phyloP scores from a whole-genome alignment of 2,329 filamentous ascomycete genomes.

The Lasiodiplodia sp. region DNA sequence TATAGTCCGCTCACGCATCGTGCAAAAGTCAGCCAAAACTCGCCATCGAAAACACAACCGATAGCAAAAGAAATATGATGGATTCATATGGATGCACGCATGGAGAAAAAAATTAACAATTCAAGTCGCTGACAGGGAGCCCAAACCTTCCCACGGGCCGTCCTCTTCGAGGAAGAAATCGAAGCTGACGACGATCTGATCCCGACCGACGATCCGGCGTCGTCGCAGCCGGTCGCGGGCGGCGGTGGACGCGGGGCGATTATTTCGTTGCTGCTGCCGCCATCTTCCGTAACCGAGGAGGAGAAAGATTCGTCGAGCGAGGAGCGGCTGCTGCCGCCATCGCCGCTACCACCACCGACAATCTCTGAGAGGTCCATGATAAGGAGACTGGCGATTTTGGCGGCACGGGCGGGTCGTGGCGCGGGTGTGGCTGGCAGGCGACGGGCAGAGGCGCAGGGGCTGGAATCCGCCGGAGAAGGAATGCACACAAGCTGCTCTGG shows the following conservation, averaged over 20 bases:
- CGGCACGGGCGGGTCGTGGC: too few species aligned
- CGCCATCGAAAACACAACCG: background rate
- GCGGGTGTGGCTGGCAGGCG: background rate
- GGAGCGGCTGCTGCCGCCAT: background rate
- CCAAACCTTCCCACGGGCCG: conserved; percentile 18
- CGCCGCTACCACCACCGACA: background rate
- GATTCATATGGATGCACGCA: background rate
- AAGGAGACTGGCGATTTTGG: background rate
- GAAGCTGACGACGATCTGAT: background rate
- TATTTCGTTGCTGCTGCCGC: background rate
- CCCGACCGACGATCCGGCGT: background rate
- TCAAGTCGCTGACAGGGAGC: background rate
- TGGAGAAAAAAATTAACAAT: background rate
- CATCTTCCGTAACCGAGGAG: background rate
- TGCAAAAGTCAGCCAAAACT: background rate
- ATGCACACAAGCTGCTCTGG: background rate
- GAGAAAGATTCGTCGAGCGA: background rate
- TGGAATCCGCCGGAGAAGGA: background rate
- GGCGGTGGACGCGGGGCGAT: background rate
- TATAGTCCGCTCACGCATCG: background rate
- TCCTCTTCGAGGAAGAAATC: background rate
- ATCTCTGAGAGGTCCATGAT: background rate
- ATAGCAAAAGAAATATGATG: background rate
- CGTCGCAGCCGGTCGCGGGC: background rate
- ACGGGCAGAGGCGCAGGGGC: background rate